Base-by-base conservation (phyloP, 2,329 filamentous ascomycete species). In the Bipolaris victoriae region DNA sequence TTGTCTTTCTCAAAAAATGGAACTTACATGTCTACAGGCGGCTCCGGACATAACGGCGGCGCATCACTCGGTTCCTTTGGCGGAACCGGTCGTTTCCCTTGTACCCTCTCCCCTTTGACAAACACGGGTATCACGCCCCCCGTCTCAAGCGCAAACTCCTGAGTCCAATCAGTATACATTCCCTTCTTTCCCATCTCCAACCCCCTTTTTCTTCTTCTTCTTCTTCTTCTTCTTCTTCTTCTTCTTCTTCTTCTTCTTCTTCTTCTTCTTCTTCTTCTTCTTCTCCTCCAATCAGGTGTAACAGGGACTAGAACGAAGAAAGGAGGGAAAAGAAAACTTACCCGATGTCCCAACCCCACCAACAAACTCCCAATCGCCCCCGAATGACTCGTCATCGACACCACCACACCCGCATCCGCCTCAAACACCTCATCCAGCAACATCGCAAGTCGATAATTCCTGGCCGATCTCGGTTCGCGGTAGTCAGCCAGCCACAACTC, bases 111-210 rank as follows among this genome's bases (percentile, higher is more conserved):
- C 0, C 85, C 87, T 72, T 81, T 85, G 16, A 90, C 82, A 3
- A 91, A 79, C 2, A 88, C 86, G 0, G 88, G 87, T 48, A 91
- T 88, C 15, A 90, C 83, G 56, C 87, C 85, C 4, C 88, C 88
- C 0, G 88, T 91, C 39, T 81, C 80, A 20, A 91, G 76, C 4
- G 75, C 73, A 71, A 90, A 91, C 6, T 26, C 11, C 50, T 52
- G 5, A 29, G 5, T 13, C 7, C 3, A 7, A 13, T 22, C 11
- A 36, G 13, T 24, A 44, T 5, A n/a, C 5, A 16, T 10, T 5
- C 33, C 7, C 3, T 4, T 24, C n/a, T 4, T 5, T 3, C 15
- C 20, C 44, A 35, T 5, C 18, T 7, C 46, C 15, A 18, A 39
- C 18, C 10, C 22, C 29, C 3, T 7, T 11, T 36, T 22, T 16